Percentiles rank a stretch among this genome's conserved stretches.
phyloP scores from a whole-genome alignment of 768 basidiomycete genomes.

The Lactarius quietus region DNA sequence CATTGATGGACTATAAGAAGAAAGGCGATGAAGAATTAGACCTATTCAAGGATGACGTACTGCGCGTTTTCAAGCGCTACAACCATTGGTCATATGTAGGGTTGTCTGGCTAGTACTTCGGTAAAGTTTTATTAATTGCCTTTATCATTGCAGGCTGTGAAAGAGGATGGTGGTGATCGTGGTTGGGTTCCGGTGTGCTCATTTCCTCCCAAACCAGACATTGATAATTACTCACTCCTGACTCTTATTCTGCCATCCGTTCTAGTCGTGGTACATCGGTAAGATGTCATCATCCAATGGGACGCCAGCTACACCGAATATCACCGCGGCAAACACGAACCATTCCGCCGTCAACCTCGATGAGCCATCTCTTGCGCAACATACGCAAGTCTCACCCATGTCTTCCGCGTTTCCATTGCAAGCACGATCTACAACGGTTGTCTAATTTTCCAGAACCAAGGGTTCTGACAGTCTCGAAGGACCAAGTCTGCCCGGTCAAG shows the following conservation, averaged over 20 bases:
- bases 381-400: constrained; percentile 66
- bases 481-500: not conserved
- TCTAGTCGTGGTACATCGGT: constrained; percentile 90
- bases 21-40: constrained; percentile 92
- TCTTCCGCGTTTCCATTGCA: constrained; percentile 72
- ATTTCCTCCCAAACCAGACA: constrained; percentile 4
- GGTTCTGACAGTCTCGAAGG: not conserved
- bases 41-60: constrained; percentile 79
- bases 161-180: constrained; percentile 88
- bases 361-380: constrained; percentile 38
- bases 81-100: constrained; percentile 95
- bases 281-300: constrained; percentile 56
- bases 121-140: constrained; percentile 21
- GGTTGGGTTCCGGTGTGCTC: constrained; percentile 89
- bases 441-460: constrained; percentile 4
- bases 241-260: too few species aligned
- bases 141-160: constrained; percentile 65
- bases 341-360: constrained; percentile 27
- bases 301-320: constrained; percentile 44
- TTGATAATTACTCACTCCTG: constrained; percentile 13
- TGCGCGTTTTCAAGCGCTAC: constrained; percentile 96
- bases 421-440: constrained; percentile 28
- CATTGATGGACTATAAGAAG: constrained; percentile 94
- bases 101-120: constrained; percentile 21
- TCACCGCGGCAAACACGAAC: constrained; percentile 37